Conservation (phyloP, 1,284 basidiomycete genomes). For the Entoloma clypeatum region DNA sequence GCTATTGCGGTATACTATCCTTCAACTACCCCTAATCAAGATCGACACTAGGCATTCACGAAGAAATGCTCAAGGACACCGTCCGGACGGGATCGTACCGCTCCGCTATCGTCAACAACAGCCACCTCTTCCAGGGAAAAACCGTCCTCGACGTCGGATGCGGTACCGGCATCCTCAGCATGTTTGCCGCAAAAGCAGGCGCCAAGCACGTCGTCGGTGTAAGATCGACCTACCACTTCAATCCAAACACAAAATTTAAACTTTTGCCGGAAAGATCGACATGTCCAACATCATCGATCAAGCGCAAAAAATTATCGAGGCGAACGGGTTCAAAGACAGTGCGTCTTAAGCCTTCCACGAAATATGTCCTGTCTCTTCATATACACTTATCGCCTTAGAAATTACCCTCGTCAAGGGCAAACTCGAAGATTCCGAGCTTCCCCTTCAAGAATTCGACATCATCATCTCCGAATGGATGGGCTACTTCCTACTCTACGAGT, state of each 20-base stretch:
- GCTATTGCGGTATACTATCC: slow-evolving; percentile 24
- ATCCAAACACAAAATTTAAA: slow-evolving; percentile 12
- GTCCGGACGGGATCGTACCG: slow-evolving; percentile 97
- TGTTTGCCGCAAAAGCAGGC: slow-evolving; percentile 99
- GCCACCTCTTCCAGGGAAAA: slow-evolving; percentile 95
- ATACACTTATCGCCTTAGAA: slow-evolving; percentile 47
- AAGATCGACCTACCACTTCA: slow-evolving; percentile 27
- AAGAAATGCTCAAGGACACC: slow-evolving; percentile 98
- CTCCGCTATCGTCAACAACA: slow-evolving; percentile 92
- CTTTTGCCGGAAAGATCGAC: slow-evolving; percentile 68
- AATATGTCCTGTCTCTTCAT: slow-evolving; percentile 11
- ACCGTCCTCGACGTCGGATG: slow-evolving; percentile 98
- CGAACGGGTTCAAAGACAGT: slow-evolving; percentile 96
- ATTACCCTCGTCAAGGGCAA: slow-evolving; percentile 98
- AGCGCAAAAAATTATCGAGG: slow-evolving; percentile 94
- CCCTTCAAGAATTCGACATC: slow-evolving; percentile 90
- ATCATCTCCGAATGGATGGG: slow-evolving; percentile 99
- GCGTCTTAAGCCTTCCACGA: slow-evolving; percentile 31
- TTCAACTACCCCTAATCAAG: too few species aligned
- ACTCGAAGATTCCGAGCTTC: slow-evolving; percentile 87
- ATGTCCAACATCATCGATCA: slow-evolving; percentile 99
- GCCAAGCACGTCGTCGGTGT: slow-evolving; percentile 95
- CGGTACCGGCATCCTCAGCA: slow-evolving; percentile 96
- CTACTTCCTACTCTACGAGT: slow-evolving; percentile 95
- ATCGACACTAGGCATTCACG: slow-evolving; percentile 75